Evolutionary conservation across 768 basidiomycete genomes (phyloP), one percentile per base, ranked within the genome.

Genomic region (Coprinellus aureogranulatus): DNA sequence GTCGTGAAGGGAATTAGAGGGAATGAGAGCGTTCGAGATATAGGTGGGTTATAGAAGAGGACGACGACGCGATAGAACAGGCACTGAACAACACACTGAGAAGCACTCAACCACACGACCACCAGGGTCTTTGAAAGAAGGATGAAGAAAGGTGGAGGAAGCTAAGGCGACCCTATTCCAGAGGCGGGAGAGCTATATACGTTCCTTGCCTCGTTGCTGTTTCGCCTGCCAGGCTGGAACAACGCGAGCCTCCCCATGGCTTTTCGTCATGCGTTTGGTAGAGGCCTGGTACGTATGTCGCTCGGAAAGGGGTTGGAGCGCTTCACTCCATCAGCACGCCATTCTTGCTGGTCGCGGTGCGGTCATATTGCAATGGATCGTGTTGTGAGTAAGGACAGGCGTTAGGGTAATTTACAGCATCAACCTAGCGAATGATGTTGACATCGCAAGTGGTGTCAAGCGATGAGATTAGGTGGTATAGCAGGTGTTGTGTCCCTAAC

Each of bases 81-180:
- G 50, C 50, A 52, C 50, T 52, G 48, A 52, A 22, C 31, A 52
- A 31, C 30, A 52, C 20, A 30, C 48, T n/a, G n/a, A 14, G 50
- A 52, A 37, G 27, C 34, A 34, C 6, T 6, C 50, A 37, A 23
- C 30, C 26, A 58, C 25, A 25, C 34, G 57, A 58, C 57, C 57
- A 58, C 57, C 57, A 53, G 57, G 57, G 57, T 50, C 57, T 30
- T 28, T 46, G 48, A 53, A 58, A 20, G 51, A 26, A 34, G 31
- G 44, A 25, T 12, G n/a, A 37, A 46, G 54, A 20, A 42, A 52
- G 50, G 11, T 27, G 20, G 31, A 52, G 31, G 18, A 52, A 20
- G 28, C 31, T n/a, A 14, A 16, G 48, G 16, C 10, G 31, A 14
- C 27, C 16, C 10, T 18, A 1, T 9, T 31, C 31, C n/a, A 52